Evolutionary conservation across 305 asterid species (phyloP), one percentile per base, ranked within the genome.

Genomic region (Ilex paraguariensis): DNA sequence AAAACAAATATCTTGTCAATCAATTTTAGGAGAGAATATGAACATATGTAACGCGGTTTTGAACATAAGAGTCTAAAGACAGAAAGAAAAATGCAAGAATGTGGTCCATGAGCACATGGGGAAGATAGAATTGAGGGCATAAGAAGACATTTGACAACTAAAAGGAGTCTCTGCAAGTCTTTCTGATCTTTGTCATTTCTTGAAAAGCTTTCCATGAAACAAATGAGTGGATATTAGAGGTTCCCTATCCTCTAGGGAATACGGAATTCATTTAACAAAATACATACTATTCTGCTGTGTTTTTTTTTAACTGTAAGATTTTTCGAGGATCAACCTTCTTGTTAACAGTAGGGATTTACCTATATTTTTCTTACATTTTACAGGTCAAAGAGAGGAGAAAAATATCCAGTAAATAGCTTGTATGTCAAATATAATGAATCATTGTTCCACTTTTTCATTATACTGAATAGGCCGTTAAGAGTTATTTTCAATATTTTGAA

Each of bases 191-290:
- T 21, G 60, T 65, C 63, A 74, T 60, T 72, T 54, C 21, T 57
- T 54, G n/a, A 63, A 33, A 42, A 33, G 15, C 58, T 61, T 45
- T 54, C 62, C 75, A 52, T 48, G 31, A 66, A 56, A 16, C 21
- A 54, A 74, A 72, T 63, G 69, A 58, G 73, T 81, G 91, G 84
- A 76, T 75, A 63, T 66, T 40, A 61, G 62, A 36, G 55, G 57
- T 78, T 63, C 85, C 87, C 79, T 67, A 72, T 85, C 85, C 70
- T 66, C 40, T 17, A 75, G 52, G 82, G 71, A 61, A 31, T 31
- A 54, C 10, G 45, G 39, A 21, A 17, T 54, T 15, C 13, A 50
- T 36, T 36, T 5, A 2, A 36, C 42, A 36, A 36, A 4, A 5
- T 36, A 36, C 2, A 36, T 4, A 36, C 42, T 36, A 2, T 36